Evolutionary conservation across 129 eudicot genomes (phyloP).

Genomic region (Escallonia rubra): DNA sequence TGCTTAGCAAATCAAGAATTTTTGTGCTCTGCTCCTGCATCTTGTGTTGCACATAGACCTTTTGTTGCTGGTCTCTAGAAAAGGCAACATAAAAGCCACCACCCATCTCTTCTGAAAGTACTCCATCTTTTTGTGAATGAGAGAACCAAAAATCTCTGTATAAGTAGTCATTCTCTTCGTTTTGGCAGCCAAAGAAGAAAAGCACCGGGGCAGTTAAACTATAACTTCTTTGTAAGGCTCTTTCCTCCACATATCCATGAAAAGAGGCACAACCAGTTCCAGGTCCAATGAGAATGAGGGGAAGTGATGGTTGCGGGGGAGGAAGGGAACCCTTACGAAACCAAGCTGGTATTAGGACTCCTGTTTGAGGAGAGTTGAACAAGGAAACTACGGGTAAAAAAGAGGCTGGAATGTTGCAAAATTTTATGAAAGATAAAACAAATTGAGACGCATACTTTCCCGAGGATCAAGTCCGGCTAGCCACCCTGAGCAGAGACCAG

Average conservation of each 20-base stretch:
- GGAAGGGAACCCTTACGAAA: slow-evolving; percentile 84
- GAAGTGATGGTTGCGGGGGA: slow-evolving; percentile 77
- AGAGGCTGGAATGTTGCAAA: neutral
- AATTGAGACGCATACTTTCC: slow-evolving; percentile 37
- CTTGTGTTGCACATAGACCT: slow-evolving; percentile 91
- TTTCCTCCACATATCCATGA: slow-evolving; percentile 80
- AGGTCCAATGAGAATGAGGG: slow-evolving; percentile 89
- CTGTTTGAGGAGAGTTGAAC: slow-evolving; percentile 29
- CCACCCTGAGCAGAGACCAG: slow-evolving; percentile 92
- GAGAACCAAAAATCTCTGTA: slow-evolving; percentile 75
- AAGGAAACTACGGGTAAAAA: too few species aligned
- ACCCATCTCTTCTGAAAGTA: slow-evolving; percentile 76
- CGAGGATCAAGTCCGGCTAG: slow-evolving; percentile 78
- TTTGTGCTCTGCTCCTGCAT: slow-evolving; percentile 59
- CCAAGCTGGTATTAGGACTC: slow-evolving; percentile 75
- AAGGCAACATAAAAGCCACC: slow-evolving; percentile 91
- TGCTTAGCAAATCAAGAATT: slow-evolving; percentile 56
- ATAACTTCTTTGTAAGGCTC: slow-evolving; percentile 45
- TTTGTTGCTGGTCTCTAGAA: slow-evolving; percentile 78
- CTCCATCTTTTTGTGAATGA: slow-evolving; percentile 55
- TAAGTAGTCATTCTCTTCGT: slow-evolving; percentile 60
- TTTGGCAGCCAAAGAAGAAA: slow-evolving; percentile 93
- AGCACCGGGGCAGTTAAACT: slow-evolving; percentile 66
- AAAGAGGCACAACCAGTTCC: slow-evolving; percentile 99
- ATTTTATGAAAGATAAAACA: too few species aligned